A percentile compares a stretch with the other conserved stretches of the same genome.
Evolutionary conservation across 2,329 filamentous ascomycete genomes (phyloP).

Genomic region (Pyrenophora teres): DNA sequence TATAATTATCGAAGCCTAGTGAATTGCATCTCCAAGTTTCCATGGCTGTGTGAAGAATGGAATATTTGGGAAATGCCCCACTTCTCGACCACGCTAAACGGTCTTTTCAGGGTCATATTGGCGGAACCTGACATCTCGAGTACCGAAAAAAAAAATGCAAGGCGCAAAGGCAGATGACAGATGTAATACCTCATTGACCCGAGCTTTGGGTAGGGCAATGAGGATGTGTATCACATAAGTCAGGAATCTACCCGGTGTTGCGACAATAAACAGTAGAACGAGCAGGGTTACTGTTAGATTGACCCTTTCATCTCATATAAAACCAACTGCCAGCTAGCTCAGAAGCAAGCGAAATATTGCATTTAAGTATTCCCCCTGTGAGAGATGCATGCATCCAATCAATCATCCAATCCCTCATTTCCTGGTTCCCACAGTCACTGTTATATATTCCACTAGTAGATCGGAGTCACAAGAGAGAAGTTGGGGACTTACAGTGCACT

Average conservation of each 20-base stretch:
- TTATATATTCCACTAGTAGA: constrained; percentile 45
- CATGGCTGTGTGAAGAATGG: constrained; percentile 66
- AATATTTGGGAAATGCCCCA: constrained; percentile 57
- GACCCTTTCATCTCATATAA: no score
- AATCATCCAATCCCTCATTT: no score
- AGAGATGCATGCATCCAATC: no score
- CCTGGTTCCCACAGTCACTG: neutral
- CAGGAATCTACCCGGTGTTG: constrained; percentile 11
- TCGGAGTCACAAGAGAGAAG: constrained; percentile 59
- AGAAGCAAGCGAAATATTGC: no score
- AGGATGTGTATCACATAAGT: constrained; percentile 54
- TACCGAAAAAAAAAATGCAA: constrained; percentile 3
- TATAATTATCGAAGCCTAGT: constrained; percentile 61
- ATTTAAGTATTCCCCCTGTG: no score
- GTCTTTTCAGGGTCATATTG: constrained; percentile 57
- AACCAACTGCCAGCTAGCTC: no score
- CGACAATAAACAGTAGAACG: constrained; percentile 27
- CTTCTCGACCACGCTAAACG: constrained; percentile 35
- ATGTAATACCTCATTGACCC: constrained; percentile 54
- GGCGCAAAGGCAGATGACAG: neutral
- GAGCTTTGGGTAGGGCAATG: constrained; percentile 65
- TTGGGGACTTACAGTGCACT: constrained; percentile 51
- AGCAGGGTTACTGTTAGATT: neutral
- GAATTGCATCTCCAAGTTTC: constrained; percentile 58
- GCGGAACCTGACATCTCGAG: constrained; percentile 47